Base-by-base conservation (phyloP, 768 basidiomycete genomes). In the Lactarius tabidus region DNA sequence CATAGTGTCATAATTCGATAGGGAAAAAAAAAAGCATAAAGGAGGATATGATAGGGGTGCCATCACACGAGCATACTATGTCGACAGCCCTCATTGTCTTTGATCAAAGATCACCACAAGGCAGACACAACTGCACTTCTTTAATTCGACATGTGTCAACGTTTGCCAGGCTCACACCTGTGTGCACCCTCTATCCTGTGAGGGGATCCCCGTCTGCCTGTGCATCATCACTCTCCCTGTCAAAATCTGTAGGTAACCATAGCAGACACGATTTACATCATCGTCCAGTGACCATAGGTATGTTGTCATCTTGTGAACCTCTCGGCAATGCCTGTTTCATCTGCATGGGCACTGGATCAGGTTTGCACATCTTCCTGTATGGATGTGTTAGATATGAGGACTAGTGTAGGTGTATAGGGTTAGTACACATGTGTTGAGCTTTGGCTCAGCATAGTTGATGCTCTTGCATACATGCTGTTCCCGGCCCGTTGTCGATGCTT, bases 381-480 rank as follows among this genome's bases (percentile, higher is more conserved):
- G 52, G 10, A 43, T 5, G 12, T 29, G 62, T n/a, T 52, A 60
- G 23, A 33, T 28, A 39, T 20, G 23, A 7, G 6, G 52, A 41
- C 23, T 28, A 20, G 5, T 1, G 18, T 3, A 39, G 9, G 57
- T 10, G 12, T 17, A 28, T n/a, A n/a, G n/a, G n/a, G n/a, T 18
- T 14, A 7, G 52, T 20, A 84, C 87, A 59, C 72, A 91, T 90
- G 91, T 93, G 74, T 93, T 93, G 26, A 94, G 81, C 73, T 93
- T 94, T 15, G 92, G 92, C 72, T 94, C 92, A 0, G 91, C 79
- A 69, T 94, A 94, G 73, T 93, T 93, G 54, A 94, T 79, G 69
- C 91, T 92, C 77, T 88, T 93, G 57, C 92, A 81, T n/a, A 80
- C 73, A 58, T 87, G 77, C 81, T 87, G 76, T 82, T 83, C 72